Evolutionary conservation across 192 early-diverging fungal genomes (phyloP).

Genomic region (Mortierella hygrophila): DNA sequence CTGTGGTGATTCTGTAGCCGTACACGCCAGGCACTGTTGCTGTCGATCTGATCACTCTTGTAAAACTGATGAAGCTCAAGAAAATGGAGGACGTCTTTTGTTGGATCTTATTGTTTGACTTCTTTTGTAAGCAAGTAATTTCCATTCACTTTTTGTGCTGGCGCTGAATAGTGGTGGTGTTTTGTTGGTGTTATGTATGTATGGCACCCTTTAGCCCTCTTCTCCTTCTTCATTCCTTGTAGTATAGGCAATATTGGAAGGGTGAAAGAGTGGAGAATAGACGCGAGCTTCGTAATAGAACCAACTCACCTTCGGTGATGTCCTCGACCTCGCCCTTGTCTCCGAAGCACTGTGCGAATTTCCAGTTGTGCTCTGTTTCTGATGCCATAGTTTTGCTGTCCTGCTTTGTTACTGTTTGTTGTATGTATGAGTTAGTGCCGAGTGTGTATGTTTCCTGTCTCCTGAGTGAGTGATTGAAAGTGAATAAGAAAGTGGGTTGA

Average conservation of each 20-base stretch:
- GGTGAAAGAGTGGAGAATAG: neutral
- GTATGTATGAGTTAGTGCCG: neutral
- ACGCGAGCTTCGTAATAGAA: neutral
- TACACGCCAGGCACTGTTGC: too few relatives aligned
- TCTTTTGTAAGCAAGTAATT: too few relatives aligned
- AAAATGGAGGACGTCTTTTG: neutral
- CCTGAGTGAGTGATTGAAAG: neutral
- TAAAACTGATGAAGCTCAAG: neutral
- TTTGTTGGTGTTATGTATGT: too few relatives aligned
- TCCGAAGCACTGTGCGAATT: constrained; percentile 99
- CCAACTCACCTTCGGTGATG: constrained; percentile 94
- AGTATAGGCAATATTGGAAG: neutral
- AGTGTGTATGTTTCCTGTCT: neutral
- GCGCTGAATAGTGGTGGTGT: too few relatives aligned
- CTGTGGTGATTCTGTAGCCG: too few relatives aligned
- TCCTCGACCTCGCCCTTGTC: constrained; percentile 99
- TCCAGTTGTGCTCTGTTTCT: constrained; percentile 72
- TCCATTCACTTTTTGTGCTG: too few relatives aligned
- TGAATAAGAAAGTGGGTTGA: neutral
- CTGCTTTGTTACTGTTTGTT: constrained; percentile 4
- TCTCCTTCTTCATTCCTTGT: neutral
- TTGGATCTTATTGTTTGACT: neutral
- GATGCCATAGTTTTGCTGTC: constrained; percentile 33
- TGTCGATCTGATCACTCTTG: neutral
- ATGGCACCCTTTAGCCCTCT: neutral